Evolutionary conservation across 164 flowering plant species (phyloP), one percentile per base, ranked within the genome.

Genomic region (Paratinospora sagittata): DNA sequence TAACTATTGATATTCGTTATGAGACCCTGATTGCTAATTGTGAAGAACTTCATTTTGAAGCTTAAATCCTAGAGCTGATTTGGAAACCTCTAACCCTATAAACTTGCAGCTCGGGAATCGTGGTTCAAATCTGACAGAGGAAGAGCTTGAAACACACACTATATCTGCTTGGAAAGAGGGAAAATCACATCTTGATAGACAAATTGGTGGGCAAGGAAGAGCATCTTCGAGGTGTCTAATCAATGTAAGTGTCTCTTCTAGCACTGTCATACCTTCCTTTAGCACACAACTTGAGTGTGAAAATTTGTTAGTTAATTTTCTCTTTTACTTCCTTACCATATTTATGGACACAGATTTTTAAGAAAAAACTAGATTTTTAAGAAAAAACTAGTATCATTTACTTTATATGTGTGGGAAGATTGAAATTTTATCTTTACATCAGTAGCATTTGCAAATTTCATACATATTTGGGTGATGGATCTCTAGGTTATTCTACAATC

Each of bases 151-250:
- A 71, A 92, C 92, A 69, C 98, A 92, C 73, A 83, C 93, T 57
- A 90, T 94, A 75, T 83, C 92, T 72, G 97, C 95, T 55, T 94
- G 98, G 98, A 94, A 94, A 80, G 95, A 89, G 71, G 93, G 87
- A 69, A 92, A 90, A 74, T 74, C 79, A 67, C 82, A 84, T 68
- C 67, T 88, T 47, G 82, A 73, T 65, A 79, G 86, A 72, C 91
- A 82, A 78, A 47, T 75, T 69, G 88, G 86, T 75, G 92, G 81
- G 27, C 73, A 75, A 72, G 85, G 82, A 27, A 80, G 83, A 65
- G 74, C 80, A 12, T 73, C 81, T 67, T 61, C 84, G 13, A 86
- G 86, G 73, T 81, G 63, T 67, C 87, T 94, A 70, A 78, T 94
- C 58, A 85, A 89, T 76, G 98, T 92, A 75, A 84, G 93, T 82